Evolutionary conservation across 345 rosid species (phyloP), one percentile per base, ranked within the genome.

Genomic region (Populus tremula): DNA sequence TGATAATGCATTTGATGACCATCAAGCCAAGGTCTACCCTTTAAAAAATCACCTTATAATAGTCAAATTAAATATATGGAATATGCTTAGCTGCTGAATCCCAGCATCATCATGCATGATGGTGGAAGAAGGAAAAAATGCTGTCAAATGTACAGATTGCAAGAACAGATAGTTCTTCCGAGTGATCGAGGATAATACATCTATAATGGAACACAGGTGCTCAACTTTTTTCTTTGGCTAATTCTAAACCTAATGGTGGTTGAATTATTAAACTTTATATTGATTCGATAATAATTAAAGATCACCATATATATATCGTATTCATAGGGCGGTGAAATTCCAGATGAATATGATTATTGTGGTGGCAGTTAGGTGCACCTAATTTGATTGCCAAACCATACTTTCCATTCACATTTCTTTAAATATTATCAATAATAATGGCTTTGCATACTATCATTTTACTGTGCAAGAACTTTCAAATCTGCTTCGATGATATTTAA

Each of bases 321-420:
- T 50, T 67, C 35, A 14, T 10, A 13, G 33, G 69, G 45, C 2
- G 27, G 8, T 2, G 21, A 9, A 75, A 33, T 43, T 75, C 63
- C 69, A 17, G 11, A 29, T 27, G n/a, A 41, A 61, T 69, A 69
- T 56, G 39, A 25, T 9, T 31, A 25, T 9, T 31, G n/a, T 17
- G 67, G 39, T 35, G n/a, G 13, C 9, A 73, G 82, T 79, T 79
- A n/a, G 77, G 82, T 79, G 63, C 63, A 79, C 82, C 82, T 73
- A 79, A 73, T 50, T 21, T 33, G 21, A 65, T 73, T 68, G 20
- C 35, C 69, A 65, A 23, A 79, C 73, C 77, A 67, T 39, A 39
- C 18, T 53, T 64, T 49, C 29, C 69, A 36, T 62, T 21, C 21
- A 39, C 56, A 17, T 54, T 9, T 43, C 14, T 23, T 59, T 50